Evolutionary conservation across 176 grass and related monocot genomes (phyloP).

Genomic region (Cenchrus fungigraminus): DNA sequence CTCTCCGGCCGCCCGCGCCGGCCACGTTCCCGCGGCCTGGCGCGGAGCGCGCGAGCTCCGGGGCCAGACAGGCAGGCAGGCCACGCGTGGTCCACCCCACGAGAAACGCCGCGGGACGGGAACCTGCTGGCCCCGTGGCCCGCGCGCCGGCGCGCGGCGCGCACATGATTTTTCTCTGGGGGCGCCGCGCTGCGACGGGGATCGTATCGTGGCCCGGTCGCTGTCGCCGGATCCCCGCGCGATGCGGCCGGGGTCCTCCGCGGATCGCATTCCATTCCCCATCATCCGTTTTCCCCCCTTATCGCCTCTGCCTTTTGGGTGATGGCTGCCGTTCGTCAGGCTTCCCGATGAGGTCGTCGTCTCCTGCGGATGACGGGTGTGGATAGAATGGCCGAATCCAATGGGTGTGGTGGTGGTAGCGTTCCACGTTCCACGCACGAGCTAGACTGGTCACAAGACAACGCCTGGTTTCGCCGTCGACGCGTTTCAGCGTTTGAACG

Average conservation of each 20-base stretch:
- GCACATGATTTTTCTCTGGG: conserved; percentile 38
- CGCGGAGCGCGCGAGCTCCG: neutral
- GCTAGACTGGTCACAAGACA: conserved; percentile 4
- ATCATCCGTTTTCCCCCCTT: conserved; percentile 10
- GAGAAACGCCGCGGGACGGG: neutral
- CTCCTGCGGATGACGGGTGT: neutral
- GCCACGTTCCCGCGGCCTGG: conserved; percentile 46
- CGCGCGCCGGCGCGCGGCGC: neutral
- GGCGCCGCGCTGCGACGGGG: neutral
- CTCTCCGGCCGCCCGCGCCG: neutral
- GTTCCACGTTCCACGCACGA: conserved; percentile 38
- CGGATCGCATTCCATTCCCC: neutral
- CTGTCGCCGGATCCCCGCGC: conserved; percentile 30
- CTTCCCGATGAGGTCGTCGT: neutral
- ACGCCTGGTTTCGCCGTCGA: neutral
- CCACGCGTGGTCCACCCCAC: conserved; percentile 29
- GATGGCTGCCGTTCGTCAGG: conserved; percentile 10
- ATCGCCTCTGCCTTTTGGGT: conserved; percentile 32
- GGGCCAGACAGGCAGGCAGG: neutral
- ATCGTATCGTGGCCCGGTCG: neutral
- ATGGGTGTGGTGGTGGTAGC: too few species aligned
- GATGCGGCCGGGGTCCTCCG: neutral
- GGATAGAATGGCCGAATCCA: neutral
- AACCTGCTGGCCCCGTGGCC: too few species aligned
- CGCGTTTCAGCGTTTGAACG: conserved; percentile 26